phyloP scores from a whole-genome alignment of 768 basidiomycete species.

The Trametes villosa region DNA sequence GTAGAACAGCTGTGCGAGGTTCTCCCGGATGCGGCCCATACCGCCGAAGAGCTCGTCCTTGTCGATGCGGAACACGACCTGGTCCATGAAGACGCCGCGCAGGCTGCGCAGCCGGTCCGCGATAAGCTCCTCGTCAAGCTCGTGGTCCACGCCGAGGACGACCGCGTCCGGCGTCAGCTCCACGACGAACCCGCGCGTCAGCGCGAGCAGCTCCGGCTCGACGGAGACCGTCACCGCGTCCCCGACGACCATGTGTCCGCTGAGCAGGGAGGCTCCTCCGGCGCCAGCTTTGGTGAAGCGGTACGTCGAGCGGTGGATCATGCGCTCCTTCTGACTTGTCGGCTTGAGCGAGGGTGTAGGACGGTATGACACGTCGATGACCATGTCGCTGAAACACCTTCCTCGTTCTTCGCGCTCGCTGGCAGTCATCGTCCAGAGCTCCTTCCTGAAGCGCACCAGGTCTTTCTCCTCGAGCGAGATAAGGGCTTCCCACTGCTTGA shows the following conservation, averaged over 20 bases:
- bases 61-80: conserved; percentile 80
- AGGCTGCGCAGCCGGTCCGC: conserved; percentile 34
- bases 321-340: conserved; percentile 41
- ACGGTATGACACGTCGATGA: conserved; percentile 53
- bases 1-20: conserved; percentile 89
- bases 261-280: conserved; percentile 53
- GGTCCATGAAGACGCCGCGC: conserved; percentile 23
- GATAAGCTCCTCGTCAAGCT: conserved; percentile 57
- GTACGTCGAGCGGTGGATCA: conserved; percentile 82
- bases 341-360: conserved; percentile 9
- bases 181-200: conserved; percentile 83
- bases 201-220: conserved; percentile 82
- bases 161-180: conserved; percentile 67
- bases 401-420: conserved; percentile 79
- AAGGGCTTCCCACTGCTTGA: conserved; percentile 88
- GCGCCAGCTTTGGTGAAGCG: conserved; percentile 50
- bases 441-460: conserved; percentile 79
- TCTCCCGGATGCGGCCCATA: conserved; percentile 87
- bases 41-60: conserved; percentile 90
- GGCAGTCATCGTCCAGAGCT: conserved; percentile 92
- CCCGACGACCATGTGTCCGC: conserved; percentile 75
- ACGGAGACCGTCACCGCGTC: conserved; percentile 89
- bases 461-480: conserved; percentile 89
- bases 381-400: conserved; percentile 84
- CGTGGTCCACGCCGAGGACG: conserved; percentile 83